Evolutionary conservation across 2,329 filamentous ascomycete genomes (phyloP).

Genomic region (Aulographum hederae): DNA sequence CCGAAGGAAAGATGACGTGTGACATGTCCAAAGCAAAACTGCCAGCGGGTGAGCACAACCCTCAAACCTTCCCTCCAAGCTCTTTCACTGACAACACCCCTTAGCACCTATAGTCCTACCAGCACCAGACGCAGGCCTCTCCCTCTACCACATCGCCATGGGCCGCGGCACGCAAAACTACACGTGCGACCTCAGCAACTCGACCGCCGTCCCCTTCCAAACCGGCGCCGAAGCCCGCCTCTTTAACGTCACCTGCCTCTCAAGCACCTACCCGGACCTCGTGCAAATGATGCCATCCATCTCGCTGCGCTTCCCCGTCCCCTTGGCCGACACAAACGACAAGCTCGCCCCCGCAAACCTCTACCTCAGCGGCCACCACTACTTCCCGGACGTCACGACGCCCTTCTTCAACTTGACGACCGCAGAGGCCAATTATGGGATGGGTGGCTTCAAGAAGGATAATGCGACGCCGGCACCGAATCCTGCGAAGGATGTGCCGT

Average conservation of each 20-base stretch:
- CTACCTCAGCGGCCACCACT: conserved; percentile 58
- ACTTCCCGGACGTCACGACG: conserved; percentile 51
- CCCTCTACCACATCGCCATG: conserved; percentile 60
- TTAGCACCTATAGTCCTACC: conserved; percentile 42
- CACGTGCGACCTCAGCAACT: conserved; percentile 48
- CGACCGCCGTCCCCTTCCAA: conserved; percentile 42
- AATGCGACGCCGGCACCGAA: conserved; percentile 44
- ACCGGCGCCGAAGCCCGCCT: conserved; percentile 65
- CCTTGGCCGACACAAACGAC: conserved; percentile 18
- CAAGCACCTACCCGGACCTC: conserved; percentile 48
- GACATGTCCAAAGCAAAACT: conserved; percentile 1
- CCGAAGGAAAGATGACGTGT: not conserved
- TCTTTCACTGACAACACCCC: conserved; percentile 8
- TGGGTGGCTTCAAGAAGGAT: conserved; percentile 45
- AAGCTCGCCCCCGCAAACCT: conserved; percentile 37
- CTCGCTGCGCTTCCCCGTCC: conserved; percentile 47
- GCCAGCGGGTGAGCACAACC: conserved; percentile 1
- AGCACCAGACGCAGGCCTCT: conserved; percentile 38
- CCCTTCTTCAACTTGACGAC: conserved; percentile 69
- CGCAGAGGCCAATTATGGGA: conserved; percentile 30
- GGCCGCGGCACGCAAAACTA: conserved; percentile 91
- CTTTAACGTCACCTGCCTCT: conserved; percentile 74
- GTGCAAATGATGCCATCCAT: conserved; percentile 46
- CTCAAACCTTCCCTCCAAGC: not conserved
- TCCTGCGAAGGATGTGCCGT: conserved; percentile 50